A percentile compares a stretch with the other conserved stretches of the same genome.
Conservation (phyloP, 1,284 basidiomycete species). For the Cutaneotrichosporon cyanovorans region DNA sequence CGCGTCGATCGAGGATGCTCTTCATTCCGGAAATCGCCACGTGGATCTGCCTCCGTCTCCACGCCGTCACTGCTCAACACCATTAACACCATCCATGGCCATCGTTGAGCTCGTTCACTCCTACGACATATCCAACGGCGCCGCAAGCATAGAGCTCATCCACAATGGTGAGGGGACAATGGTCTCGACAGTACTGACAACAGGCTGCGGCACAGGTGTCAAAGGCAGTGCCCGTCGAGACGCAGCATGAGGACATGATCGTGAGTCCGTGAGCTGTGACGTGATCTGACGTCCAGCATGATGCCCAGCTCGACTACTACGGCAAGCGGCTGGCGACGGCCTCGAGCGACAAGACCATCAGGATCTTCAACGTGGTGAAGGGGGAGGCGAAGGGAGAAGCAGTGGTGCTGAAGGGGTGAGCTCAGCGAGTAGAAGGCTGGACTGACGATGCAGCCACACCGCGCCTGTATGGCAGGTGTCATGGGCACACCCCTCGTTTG, state of each 20-base stretch:
- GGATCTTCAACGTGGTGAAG: slow-evolving; percentile 90
- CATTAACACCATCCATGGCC: too few relatives aligned
- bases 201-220: slow-evolving; percentile 29
- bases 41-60: slow-evolving; percentile 3
- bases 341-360: slow-evolving; percentile 90
- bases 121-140: too few relatives aligned
- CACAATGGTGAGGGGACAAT: slow-evolving; percentile 10
- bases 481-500: slow-evolving; percentile 98
- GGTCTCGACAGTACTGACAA: background rate
- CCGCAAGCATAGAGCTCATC: background rate
- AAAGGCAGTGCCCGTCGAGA: slow-evolving; percentile 56
- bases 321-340: slow-evolving; percentile 94
- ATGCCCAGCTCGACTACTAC: slow-evolving; percentile 96
- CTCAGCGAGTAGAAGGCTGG: slow-evolving; percentile 7
- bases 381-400: slow-evolving; percentile 61
- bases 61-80: background rate
- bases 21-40: background rate
- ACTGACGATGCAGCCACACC: slow-evolving; percentile 58
- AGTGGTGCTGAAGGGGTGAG: slow-evolving; percentile 75
- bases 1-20: background rate
- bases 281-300: slow-evolving; percentile 57
- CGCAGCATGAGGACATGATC: slow-evolving; percentile 91
- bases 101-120: too few relatives aligned
- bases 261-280: slow-evolving; percentile 50
- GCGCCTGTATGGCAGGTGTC: slow-evolving; percentile 97